Conservation (phyloP, 108 stramenopile species). For the Nitzschia sp. region DNA sequence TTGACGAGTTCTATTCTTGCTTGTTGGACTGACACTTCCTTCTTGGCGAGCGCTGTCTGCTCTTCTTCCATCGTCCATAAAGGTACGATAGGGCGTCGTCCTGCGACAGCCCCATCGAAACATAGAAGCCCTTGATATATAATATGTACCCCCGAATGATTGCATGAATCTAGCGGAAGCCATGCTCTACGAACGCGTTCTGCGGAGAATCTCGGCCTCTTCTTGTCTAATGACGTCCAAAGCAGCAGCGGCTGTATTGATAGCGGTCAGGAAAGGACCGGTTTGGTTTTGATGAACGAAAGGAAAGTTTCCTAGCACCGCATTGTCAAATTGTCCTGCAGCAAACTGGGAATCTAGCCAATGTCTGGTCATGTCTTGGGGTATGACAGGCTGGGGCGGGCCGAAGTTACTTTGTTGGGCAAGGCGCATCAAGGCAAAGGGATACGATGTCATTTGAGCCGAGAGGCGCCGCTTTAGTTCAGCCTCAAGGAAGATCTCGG, state of each 20-base stretch:
- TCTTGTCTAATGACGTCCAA: conserved; percentile 12
- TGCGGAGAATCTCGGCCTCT: conserved; percentile 8
- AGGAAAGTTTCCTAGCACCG: neutral
- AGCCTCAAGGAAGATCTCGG: neutral
- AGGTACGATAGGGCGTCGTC: too few relatives aligned
- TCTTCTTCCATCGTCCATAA: too few relatives aligned
- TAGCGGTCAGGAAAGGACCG: neutral
- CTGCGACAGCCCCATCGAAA: too few relatives aligned
- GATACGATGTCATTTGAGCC: neutral
- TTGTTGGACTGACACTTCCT: too few relatives aligned
- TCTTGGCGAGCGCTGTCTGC: too few relatives aligned
- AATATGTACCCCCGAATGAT: too few relatives aligned
- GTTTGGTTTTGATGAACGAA: neutral
- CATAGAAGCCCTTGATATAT: too few relatives aligned
- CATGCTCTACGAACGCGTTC: too few relatives aligned
- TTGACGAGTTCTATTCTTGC: too few relatives aligned
- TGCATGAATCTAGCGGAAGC: too few relatives aligned
- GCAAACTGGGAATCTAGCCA: neutral
- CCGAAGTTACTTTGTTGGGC: neutral
- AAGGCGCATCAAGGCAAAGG: neutral
- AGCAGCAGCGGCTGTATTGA: conserved; percentile 11
- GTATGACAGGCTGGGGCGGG: neutral
- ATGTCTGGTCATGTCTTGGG: neutral
- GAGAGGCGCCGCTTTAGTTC: neutral
- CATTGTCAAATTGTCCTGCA: neutral